Evolutionary conservation across 2,329 filamentous ascomycete genomes (phyloP), one percentile per base, ranked within the genome.

Genomic region (Zarea fungicola): DNA sequence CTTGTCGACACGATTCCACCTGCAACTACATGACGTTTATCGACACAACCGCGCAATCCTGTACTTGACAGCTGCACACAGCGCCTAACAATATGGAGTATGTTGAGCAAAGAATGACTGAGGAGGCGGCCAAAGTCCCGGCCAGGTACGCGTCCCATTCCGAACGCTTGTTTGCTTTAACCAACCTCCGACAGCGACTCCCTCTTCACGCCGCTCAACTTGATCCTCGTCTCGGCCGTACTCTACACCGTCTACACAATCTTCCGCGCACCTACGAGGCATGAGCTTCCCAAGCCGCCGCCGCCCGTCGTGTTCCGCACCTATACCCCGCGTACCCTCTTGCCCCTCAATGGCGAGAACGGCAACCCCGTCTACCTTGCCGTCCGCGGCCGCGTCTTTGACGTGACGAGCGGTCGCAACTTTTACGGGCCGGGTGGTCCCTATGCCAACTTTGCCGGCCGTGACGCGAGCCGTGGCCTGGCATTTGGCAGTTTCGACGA

Each of bases 401-500:
- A 99, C 65, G 92, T 97, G 21, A 83, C 84, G 0, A 73, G 83
- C 13, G 92, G 93, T 21, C 81, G 85, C 62, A 91, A 95, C 73
- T 97, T 97, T 69, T 99, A 99, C 71, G 93, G 93, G 4, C 93
- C 93, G 18, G 91, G 90, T 11, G 92, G 92, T 0, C 90, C 92
- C 2, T 99, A 99, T 67, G 84, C 85, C 66, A 97, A 97, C 72
- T 99, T 99, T 64, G 93, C 93, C 1, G 93, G 93, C 1, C 77
- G 91, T 32, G 93, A 99, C 68, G 93, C 93, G 18, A 89, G 81
- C 55, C 79, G 92, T 45, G 93, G 93, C 1, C 72, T 99, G 52
- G 92, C 93, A 1, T 88, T 81, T 66, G 89, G 91, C 51, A 95
- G 89, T 71, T 97, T 99, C 66, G 93, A 96, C 64, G 82, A 88